Evolutionary conservation across 345 rosid genomes (phyloP).

Genomic region (Gossypium arboreum): DNA sequence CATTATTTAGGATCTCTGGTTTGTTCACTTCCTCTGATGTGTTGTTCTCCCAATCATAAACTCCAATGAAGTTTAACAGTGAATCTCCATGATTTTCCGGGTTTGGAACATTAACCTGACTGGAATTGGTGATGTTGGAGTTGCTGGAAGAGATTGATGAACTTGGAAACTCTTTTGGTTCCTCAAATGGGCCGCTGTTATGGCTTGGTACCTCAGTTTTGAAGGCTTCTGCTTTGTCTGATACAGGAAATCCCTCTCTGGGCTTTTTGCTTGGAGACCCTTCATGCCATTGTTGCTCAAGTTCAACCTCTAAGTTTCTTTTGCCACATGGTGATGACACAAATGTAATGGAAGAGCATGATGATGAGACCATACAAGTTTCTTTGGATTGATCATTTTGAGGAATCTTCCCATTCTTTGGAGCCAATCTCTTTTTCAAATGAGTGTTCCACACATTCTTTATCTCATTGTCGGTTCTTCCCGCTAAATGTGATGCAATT

Average conservation of each 20-base stretch:
- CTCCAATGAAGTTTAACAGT: not conserved
- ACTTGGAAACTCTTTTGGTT: slow-evolving; percentile 30
- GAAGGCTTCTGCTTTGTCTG: not conserved
- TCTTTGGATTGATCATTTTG: slow-evolving; percentile 22
- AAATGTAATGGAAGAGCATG: slow-evolving; percentile 24
- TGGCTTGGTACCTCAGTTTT: not conserved
- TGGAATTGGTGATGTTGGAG: slow-evolving; percentile 26
- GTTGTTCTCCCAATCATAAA: not conserved
- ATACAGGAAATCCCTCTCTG: not conserved
- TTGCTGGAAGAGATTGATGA: slow-evolving; percentile 36
- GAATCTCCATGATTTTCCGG: slow-evolving; percentile 13
- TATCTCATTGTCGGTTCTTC: slow-evolving; percentile 92
- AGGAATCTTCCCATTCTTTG: slow-evolving; percentile 10
- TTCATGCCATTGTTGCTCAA: slow-evolving; percentile 13
- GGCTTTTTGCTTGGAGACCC: slow-evolving; percentile 24
- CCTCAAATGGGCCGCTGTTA: slow-evolving; percentile 5
- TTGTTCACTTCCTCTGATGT: slow-evolving; percentile 51
- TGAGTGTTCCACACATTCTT: slow-evolving; percentile 91
- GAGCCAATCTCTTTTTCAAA: slow-evolving; percentile 52
- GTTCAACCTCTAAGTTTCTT: not conserved
- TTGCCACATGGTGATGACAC: not conserved
- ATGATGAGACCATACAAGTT: slow-evolving; percentile 25
- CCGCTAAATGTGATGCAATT: slow-evolving; percentile 74
- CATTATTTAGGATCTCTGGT: slow-evolving; percentile 29
- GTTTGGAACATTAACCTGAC: slow-evolving; percentile 19